Conservation (phyloP, 495 filamentous ascomycete genomes). For the Penicillium riverlandense region DNA sequence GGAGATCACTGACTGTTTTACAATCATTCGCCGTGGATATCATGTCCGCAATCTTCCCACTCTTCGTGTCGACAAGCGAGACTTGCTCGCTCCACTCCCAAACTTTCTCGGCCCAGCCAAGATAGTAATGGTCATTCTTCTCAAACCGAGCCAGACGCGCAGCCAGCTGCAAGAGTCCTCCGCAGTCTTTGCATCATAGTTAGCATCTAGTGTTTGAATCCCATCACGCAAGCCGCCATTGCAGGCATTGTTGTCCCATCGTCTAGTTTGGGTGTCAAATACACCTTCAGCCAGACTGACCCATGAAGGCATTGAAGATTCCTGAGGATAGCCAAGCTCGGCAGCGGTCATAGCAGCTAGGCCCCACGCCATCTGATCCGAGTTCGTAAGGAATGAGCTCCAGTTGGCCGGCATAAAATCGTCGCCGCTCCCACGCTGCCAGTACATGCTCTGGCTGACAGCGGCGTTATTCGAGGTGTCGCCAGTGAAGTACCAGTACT, state of each 20-base stretch:
- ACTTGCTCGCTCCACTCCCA: slow-evolving; percentile 57
- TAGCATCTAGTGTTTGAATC: slow-evolving; percentile 20
- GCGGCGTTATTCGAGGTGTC: slow-evolving; percentile 55
- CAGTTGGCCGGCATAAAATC: slow-evolving; percentile 55
- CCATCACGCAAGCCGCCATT: slow-evolving; percentile 42
- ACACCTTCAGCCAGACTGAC: slow-evolving; percentile 64
- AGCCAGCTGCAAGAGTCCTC: slow-evolving; percentile 61
- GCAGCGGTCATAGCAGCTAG: slow-evolving; percentile 63
- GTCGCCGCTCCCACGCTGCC: slow-evolving; percentile 47
- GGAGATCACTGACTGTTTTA: no score
- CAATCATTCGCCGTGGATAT: slow-evolving; percentile 41
- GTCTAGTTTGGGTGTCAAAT: slow-evolving; percentile 58
- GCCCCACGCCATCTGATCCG: slow-evolving; percentile 65
- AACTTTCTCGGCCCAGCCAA: slow-evolving; percentile 60
- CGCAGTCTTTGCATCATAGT: slow-evolving; percentile 55
- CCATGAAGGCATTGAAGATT: slow-evolving; percentile 47
- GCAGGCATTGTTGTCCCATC: slow-evolving; percentile 45
- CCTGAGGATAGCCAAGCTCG: slow-evolving; percentile 41
- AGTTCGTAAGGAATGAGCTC: slow-evolving; percentile 43
- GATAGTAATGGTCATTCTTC: slow-evolving; percentile 55
- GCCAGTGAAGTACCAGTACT: slow-evolving; percentile 64
- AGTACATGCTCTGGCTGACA: slow-evolving; percentile 46
- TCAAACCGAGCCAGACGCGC: slow-evolving; percentile 68
- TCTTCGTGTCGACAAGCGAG: slow-evolving; percentile 40
- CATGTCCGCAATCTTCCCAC: slow-evolving; percentile 56